Percentiles rank a stretch among this genome's conserved stretches.
phyloP scores from a whole-genome alignment of 495 filamentous ascomycete genomes.

The Margaritispora aquatica region DNA sequence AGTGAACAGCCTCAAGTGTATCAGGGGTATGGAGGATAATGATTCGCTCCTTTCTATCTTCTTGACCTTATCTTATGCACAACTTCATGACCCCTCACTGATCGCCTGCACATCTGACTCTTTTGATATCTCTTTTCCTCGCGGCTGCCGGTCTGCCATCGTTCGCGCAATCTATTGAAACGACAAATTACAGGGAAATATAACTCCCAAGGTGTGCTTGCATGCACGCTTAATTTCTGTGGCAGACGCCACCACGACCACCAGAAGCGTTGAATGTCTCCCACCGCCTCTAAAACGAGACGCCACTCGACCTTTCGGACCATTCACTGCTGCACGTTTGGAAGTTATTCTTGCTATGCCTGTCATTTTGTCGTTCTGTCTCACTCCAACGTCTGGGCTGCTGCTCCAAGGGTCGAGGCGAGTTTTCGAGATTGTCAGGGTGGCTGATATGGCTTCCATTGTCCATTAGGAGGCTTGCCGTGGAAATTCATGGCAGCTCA shows the following conservation, averaged over 20 bases:
- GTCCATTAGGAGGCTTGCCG: background rate
- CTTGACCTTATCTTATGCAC: background rate
- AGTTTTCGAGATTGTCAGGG: background rate
- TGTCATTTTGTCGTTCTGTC: no score
- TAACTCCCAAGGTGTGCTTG: background rate
- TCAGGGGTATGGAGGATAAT: background rate
- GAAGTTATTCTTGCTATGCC: background rate
- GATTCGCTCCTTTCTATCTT: background rate
- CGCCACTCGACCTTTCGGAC: background rate
- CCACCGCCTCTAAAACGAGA: background rate
- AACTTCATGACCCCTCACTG: background rate
- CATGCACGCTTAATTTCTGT: background rate
- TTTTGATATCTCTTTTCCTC: background rate
- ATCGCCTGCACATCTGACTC: background rate
- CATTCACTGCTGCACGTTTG: background rate
- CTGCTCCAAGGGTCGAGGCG: background rate
- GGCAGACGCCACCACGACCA: background rate
- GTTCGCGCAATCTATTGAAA: no score
- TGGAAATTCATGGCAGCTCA: background rate
- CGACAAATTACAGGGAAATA: background rate
- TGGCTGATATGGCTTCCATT: background rate
- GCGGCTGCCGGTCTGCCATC: background rate
- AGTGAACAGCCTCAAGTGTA: background rate
- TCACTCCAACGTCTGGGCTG: background rate
- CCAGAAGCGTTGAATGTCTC: background rate